A percentile compares a stretch with the other conserved stretches of the same genome.
These are phyloP conservation scores for Thuidium tamariscinum DNA, from an alignment of 225 moss, liverwort and hornwort species.

Conservation along the genomic window DNA sequence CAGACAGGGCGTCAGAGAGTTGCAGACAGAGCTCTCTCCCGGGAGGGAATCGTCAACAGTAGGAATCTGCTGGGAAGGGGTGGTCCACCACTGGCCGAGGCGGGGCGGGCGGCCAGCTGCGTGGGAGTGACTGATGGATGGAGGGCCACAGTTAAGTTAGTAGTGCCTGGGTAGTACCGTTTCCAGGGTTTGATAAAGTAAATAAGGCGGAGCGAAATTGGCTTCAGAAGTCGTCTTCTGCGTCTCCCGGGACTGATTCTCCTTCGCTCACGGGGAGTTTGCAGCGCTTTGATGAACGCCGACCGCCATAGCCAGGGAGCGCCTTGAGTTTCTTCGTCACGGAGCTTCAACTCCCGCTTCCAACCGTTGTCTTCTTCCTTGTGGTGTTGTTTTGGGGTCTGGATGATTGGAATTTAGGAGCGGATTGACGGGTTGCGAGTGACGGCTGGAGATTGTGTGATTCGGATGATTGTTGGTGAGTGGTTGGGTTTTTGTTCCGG, in stretches of 20 bases:
- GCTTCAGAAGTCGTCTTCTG: neutral
- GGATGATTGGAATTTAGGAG: neutral
- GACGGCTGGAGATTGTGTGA: neutral
- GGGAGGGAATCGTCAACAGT: neutral
- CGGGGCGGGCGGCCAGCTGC: neutral
- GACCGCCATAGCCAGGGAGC: neutral
- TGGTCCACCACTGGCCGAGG: constrained; percentile 12
- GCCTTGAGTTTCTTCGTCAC: neutral
- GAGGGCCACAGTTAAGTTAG: neutral
- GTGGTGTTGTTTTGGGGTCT: neutral
- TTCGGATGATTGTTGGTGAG: neutral
- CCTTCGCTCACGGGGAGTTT: neutral
- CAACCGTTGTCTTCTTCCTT: neutral
- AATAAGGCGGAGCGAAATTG: neutral
- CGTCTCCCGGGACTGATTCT: neutral
- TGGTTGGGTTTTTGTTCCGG: neutral
- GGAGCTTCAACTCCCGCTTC: neutral
- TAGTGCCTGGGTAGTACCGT: neutral
- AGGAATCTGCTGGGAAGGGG: neutral
- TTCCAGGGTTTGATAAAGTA: neutral
- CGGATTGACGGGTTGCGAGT: neutral
- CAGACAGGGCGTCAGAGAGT: neutral
- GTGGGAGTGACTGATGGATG: neutral
- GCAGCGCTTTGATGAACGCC: neutral
- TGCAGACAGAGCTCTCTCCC: neutral